A percentile compares a stretch with the other conserved stretches of the same genome.
Conservation (phyloP, 2,329 filamentous ascomycete genomes). For the Botrytis aclada region DNA sequence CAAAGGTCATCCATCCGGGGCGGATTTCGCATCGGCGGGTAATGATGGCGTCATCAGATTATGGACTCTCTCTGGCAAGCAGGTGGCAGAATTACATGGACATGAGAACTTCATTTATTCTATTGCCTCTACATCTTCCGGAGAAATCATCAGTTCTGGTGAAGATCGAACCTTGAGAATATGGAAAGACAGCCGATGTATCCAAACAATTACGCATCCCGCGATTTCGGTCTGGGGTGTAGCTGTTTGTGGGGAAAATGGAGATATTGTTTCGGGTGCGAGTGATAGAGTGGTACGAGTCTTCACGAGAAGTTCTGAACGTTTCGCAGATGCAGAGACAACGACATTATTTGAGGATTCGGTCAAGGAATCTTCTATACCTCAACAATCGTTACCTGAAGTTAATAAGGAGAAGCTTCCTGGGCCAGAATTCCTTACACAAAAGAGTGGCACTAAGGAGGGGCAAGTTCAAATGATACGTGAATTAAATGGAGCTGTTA, state of each 20-base stretch:
- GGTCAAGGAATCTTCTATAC: slow-evolving; percentile 80
- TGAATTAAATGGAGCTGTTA: slow-evolving; percentile 75
- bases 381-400: slow-evolving; percentile 75
- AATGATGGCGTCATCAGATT: slow-evolving; percentile 88
- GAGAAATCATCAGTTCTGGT: slow-evolving; percentile 85
- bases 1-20: slow-evolving; percentile 70
- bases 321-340: slow-evolving; percentile 65
- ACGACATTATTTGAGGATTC: slow-evolving; percentile 76
- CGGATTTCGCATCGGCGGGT: slow-evolving; percentile 90
- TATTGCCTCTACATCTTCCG: slow-evolving; percentile 71
- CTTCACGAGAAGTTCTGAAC: slow-evolving; percentile 71
- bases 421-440: slow-evolving; percentile 79
- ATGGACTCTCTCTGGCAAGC: slow-evolving; percentile 77
- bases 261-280: slow-evolving; percentile 90
- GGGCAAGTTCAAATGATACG: slow-evolving; percentile 92
- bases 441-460: slow-evolving; percentile 87
- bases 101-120: slow-evolving; percentile 97
- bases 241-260: slow-evolving; percentile 74
- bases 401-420: slow-evolving; percentile 92
- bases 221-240: slow-evolving; percentile 96
- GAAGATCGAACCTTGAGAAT: slow-evolving; percentile 92
- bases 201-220: slow-evolving; percentile 95
- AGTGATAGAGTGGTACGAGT: slow-evolving; percentile 84
- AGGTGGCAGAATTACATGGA: slow-evolving; percentile 74
- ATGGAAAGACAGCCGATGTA: slow-evolving; percentile 78